Percentiles rank a stretch among this genome's conserved stretches.
phyloP scores from a whole-genome alignment of 1,139 yeast genomes.

The Sporopachydermia cereana region DNA sequence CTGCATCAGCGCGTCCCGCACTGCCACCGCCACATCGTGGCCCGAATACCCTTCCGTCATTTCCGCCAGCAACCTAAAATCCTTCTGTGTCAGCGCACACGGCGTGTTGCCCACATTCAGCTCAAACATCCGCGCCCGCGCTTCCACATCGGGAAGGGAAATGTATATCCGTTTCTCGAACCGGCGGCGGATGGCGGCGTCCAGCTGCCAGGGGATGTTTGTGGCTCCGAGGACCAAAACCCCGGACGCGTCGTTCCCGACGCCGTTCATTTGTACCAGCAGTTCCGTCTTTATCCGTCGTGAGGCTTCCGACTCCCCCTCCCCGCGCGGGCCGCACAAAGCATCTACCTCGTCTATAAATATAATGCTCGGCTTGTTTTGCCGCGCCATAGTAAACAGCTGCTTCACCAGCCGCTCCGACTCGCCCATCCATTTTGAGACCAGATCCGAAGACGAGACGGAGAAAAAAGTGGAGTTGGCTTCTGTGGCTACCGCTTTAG shows the following conservation, averaged over 20 bases:
- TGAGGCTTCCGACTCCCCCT: constrained; percentile 94
- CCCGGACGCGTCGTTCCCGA: constrained; percentile 88
- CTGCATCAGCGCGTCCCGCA: constrained; percentile 95
- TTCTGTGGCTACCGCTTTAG: constrained; percentile 97
- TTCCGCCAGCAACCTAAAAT: constrained; percentile 68
- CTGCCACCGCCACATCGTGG: constrained; percentile 93
- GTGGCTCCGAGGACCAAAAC: constrained; percentile 96
- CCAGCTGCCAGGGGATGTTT: constrained; percentile 97
- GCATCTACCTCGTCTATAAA: constrained; percentile 98
- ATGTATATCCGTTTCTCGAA: constrained; percentile 93
- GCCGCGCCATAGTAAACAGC: constrained; percentile 90
- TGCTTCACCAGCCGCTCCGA: constrained; percentile 92
- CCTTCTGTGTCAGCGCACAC: constrained; percentile 61
- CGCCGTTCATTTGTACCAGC: constrained; percentile 97
- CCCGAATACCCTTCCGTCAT: constrained; percentile 98
- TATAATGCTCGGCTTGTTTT: constrained; percentile 86
- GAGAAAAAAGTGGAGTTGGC: constrained; percentile 95
- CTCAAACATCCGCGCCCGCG: constrained; percentile 89
- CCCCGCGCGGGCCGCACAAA: constrained; percentile 95
- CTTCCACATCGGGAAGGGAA: constrained; percentile 85
- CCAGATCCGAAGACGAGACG: constrained; percentile 87
- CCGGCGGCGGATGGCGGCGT: constrained; percentile 94
- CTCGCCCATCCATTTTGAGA: constrained; percentile 99
- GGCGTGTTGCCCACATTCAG: constrained; percentile 87
- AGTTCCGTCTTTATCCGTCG: constrained; percentile 94